Evolutionary conservation across 2,329 filamentous ascomycete species (phyloP).

Genomic region (Pleomassaria siparia): DNA sequence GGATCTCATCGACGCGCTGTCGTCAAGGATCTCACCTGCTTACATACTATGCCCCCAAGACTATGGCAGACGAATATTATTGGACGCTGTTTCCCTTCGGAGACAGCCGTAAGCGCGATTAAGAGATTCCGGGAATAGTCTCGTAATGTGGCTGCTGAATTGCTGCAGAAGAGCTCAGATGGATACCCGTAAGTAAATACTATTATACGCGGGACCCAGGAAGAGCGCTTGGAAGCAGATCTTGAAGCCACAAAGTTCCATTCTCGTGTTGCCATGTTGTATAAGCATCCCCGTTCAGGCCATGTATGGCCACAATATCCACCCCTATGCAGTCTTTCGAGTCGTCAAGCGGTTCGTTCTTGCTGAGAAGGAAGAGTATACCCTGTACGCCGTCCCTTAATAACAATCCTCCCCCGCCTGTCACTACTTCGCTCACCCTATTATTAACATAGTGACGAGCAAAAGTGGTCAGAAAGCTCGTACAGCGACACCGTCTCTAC

Average conservation of each 20-base stretch:
- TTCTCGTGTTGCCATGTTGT: slow-evolving; percentile 43
- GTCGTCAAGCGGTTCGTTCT: slow-evolving; percentile 7
- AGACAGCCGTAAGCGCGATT: slow-evolving; percentile 12
- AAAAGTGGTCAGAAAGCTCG: too few relatives aligned
- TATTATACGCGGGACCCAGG: slow-evolving; percentile 21
- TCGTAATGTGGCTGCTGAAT: slow-evolving; percentile 16
- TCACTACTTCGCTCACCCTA: too few relatives aligned
- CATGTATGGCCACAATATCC: slow-evolving; percentile 47
- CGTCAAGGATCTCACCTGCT: slow-evolving; percentile 17
- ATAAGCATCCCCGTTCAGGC: slow-evolving; percentile 44
- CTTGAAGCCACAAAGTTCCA: slow-evolving; percentile 39
- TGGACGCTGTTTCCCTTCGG: slow-evolving; percentile 12
- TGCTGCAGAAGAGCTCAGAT: slow-evolving; percentile 20
- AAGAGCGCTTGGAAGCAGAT: slow-evolving; percentile 35
- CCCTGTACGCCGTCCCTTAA: too few relatives aligned
- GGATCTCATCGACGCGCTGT: slow-evolving; percentile 4
- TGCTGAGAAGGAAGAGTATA: slow-evolving; percentile 15
- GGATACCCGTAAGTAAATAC: slow-evolving; percentile 29
- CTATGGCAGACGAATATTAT: slow-evolving; percentile 28
- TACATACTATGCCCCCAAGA: slow-evolving; percentile 24
- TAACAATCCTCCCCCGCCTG: too few relatives aligned
- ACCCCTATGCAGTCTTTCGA: slow-evolving; percentile 14
- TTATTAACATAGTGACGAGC: too few relatives aligned
- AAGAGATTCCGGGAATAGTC: slow-evolving; percentile 20
- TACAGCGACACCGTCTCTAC: too few relatives aligned